Evolutionary conservation across 306 rosid species (phyloP).

Genomic region (Macrotyloma uniflorum): DNA sequence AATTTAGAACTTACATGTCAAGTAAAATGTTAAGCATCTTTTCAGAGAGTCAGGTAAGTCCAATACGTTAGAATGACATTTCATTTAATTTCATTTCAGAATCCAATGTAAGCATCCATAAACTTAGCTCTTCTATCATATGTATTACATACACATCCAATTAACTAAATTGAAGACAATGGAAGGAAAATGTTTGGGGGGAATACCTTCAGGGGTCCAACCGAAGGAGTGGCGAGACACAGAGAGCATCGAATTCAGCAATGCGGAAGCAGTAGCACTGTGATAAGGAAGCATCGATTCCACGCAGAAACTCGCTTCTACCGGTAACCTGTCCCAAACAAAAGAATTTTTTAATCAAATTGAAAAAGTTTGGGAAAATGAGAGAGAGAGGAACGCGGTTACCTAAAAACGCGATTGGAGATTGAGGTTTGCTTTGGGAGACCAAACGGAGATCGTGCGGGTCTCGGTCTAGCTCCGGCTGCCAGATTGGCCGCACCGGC

Average conservation of each 20-base stretch:
- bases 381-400: neutral
- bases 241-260: constrained; percentile 89
- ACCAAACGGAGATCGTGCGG: constrained; percentile 53
- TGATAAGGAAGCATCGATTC: constrained; percentile 90
- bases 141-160: neutral
- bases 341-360: neutral
- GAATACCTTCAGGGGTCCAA: constrained; percentile 89
- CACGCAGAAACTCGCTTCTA: constrained; percentile 78
- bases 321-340: constrained; percentile 58
- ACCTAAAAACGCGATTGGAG: constrained; percentile 75
- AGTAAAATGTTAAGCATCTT: neutral
- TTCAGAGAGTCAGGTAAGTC: neutral
- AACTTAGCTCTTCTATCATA: neutral
- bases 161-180: neutral
- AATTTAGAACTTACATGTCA: neutral
- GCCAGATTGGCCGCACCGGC: constrained; percentile 42
- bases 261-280: constrained; percentile 89
- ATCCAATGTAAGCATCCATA: neutral
- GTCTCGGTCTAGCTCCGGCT: constrained; percentile 50
- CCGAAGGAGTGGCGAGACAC: constrained; percentile 67
- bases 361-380: neutral
- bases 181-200: neutral
- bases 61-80: neutral
- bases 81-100: constrained; percentile 27
- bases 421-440: constrained; percentile 58